Evolutionary conservation across 1,139 yeast genomes (phyloP).

Genomic region (Yamadazyma pseudoaaseri): DNA sequence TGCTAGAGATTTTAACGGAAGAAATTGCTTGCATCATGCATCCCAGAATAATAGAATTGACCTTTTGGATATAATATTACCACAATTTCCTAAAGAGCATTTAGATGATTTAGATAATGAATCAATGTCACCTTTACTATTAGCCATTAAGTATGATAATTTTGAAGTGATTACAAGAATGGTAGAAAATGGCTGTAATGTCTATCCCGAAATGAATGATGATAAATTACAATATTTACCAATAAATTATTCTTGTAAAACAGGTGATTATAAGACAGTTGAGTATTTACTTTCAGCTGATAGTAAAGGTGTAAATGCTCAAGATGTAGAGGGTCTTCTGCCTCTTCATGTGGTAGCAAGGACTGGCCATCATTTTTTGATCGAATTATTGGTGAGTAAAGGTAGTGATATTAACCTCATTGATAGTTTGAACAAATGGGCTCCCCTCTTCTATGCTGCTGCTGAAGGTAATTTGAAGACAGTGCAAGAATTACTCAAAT

Average conservation of each 20-base stretch:
- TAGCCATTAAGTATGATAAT: constrained; percentile 73
- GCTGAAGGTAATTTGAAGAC: constrained; percentile 78
- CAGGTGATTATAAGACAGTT: constrained; percentile 74
- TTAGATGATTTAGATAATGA: constrained; percentile 64
- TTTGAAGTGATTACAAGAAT: constrained; percentile 48
- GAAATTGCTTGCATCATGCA: constrained; percentile 87
- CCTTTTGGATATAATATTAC: constrained; percentile 45
- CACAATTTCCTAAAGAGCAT: constrained; percentile 34
- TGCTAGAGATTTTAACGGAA: constrained; percentile 64
- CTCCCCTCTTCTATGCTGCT: constrained; percentile 89
- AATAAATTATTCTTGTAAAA: constrained; percentile 83
- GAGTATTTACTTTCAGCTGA: constrained; percentile 47
- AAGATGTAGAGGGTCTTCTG: constrained; percentile 83
- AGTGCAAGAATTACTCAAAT: constrained; percentile 65
- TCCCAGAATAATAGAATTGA: constrained; percentile 66
- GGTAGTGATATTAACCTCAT: constrained; percentile 79
- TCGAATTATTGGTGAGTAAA: constrained; percentile 63
- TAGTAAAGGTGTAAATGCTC: constrained; percentile 42
- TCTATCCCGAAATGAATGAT: constrained; percentile 53
- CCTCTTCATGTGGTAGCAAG: constrained; percentile 90
- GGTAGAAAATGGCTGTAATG: constrained; percentile 50
- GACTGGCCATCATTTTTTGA: constrained; percentile 71
- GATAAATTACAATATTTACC: constrained; percentile 68
- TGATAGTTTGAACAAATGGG: constrained; percentile 90
- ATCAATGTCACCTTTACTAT: constrained; percentile 75